Evolutionary conservation across 2,329 filamentous ascomycete genomes (phyloP).

Genomic region (Rutstroemia sp.): DNA sequence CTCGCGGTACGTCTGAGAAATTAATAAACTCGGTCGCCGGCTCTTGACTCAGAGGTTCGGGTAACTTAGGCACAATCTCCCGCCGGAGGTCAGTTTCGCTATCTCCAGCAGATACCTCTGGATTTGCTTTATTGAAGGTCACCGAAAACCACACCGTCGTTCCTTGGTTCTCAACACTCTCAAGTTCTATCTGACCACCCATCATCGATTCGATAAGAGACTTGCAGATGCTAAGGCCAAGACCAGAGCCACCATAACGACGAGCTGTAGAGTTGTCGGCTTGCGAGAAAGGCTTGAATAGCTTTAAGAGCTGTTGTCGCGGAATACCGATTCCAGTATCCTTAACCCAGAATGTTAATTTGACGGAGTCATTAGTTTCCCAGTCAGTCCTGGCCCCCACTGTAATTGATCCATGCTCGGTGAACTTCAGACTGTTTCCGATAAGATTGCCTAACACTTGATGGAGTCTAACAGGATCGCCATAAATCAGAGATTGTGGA

Average conservation of each 20-base stretch:
- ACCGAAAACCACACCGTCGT: slow-evolving; percentile 74
- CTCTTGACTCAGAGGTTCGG: slow-evolving; percentile 34
- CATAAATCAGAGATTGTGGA: slow-evolving; percentile 60
- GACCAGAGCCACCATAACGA: slow-evolving; percentile 85
- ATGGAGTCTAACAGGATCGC: slow-evolving; percentile 59
- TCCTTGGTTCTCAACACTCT: slow-evolving; percentile 65
- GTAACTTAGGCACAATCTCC: slow-evolving; percentile 34
- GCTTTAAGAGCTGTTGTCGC: slow-evolving; percentile 69
- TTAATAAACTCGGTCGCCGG: slow-evolving; percentile 45
- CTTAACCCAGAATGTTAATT: slow-evolving; percentile 75
- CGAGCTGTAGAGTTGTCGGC: slow-evolving; percentile 85
- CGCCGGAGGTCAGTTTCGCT: slow-evolving; percentile 33
- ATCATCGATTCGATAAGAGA: slow-evolving; percentile 90
- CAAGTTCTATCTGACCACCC: slow-evolving; percentile 75
- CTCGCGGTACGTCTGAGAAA: slow-evolving; percentile 65
- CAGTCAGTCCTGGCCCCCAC: slow-evolving; percentile 68
- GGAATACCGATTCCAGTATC: slow-evolving; percentile 92
- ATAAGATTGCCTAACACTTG: slow-evolving; percentile 76
- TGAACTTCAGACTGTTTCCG: slow-evolving; percentile 92
- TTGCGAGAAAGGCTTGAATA: slow-evolving; percentile 90
- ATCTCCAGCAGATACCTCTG: slow-evolving; percentile 51
- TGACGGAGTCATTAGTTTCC: slow-evolving; percentile 63
- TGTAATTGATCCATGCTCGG: slow-evolving; percentile 76
- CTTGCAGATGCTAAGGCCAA: slow-evolving; percentile 91
- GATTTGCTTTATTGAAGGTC: slow-evolving; percentile 73